Conservation (phyloP, 2,329 filamentous ascomycete genomes). For the Diplodia intermedia region DNA sequence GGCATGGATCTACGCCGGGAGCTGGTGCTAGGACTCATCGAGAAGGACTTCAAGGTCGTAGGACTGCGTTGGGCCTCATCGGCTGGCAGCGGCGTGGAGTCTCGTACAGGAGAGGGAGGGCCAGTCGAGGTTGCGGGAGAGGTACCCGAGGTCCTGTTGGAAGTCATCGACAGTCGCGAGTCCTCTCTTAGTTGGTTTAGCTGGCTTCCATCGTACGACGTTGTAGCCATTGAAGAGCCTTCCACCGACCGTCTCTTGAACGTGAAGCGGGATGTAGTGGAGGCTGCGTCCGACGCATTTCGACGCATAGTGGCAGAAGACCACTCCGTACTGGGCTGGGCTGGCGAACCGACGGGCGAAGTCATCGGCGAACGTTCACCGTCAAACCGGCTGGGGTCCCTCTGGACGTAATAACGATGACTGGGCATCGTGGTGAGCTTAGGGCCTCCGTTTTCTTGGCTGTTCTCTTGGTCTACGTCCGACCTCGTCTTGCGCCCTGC, state of each 20-base stretch:
- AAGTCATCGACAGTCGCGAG: constrained; percentile 48
- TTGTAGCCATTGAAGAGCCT: constrained; percentile 46
- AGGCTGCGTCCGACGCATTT: constrained; percentile 43
- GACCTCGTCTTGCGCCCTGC: constrained; percentile 66
- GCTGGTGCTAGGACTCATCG: constrained; percentile 45
- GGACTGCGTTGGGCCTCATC: constrained; percentile 43
- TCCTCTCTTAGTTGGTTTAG: constrained; percentile 48
- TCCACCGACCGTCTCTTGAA: constrained; percentile 45
- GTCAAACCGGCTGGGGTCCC: constrained; percentile 44
- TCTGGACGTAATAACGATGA: constrained; percentile 48
- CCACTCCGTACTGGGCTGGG: constrained; percentile 44
- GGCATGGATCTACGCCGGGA: constrained; percentile 48
- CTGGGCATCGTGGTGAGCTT: constrained; percentile 42
- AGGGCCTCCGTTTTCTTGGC: constrained; percentile 35
- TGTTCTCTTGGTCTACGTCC: constrained; percentile 41
- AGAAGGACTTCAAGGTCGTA: constrained; percentile 48
- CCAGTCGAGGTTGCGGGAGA: constrained; percentile 47
- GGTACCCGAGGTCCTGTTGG: constrained; percentile 46
- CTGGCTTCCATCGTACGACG: constrained; percentile 46
- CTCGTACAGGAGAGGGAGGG: constrained; percentile 44
- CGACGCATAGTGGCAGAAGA: constrained; percentile 40
- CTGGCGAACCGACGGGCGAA: constrained; percentile 45
- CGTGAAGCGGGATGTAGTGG: constrained; percentile 41
- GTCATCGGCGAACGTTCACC: constrained; percentile 36
- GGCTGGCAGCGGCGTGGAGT: constrained; percentile 37